These are phyloP conservation scores for Farysia itapuensis DNA, from an alignment of 1,284 basidiomycete genomes.

Conservation along the genomic window DNA sequence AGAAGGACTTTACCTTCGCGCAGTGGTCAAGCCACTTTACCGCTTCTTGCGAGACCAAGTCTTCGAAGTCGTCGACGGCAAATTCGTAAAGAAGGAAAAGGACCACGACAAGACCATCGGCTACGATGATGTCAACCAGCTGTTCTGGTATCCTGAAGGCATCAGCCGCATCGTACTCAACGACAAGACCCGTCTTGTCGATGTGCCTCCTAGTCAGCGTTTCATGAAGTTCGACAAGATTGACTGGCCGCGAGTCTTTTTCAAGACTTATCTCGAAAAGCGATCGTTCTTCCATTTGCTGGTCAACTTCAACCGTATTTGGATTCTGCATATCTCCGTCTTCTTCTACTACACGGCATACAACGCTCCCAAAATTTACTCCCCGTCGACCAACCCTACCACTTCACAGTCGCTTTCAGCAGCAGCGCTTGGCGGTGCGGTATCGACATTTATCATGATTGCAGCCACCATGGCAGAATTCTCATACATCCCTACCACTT, in stretches of 20 bases:
- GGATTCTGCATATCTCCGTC: slow-evolving; percentile 59
- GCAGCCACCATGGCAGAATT: slow-evolving; percentile 57
- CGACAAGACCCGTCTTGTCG: slow-evolving; percentile 73
- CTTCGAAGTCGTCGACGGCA: slow-evolving; percentile 93
- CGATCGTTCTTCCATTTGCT: slow-evolving; percentile 58
- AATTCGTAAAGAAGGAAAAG: slow-evolving; percentile 83
- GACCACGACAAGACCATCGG: slow-evolving; percentile 96
- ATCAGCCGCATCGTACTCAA: slow-evolving; percentile 85
- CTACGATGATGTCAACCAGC: slow-evolving; percentile 97
- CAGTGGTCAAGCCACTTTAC: slow-evolving; percentile 94
- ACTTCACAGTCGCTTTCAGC: slow-evolving; percentile 51
- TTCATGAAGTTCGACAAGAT: slow-evolving; percentile 61
- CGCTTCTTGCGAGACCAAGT: slow-evolving; percentile 96
- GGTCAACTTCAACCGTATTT: slow-evolving; percentile 60
- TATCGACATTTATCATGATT: slow-evolving; percentile 57
- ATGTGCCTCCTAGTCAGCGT: slow-evolving; percentile 57
- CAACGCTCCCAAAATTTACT: slow-evolving; percentile 86
- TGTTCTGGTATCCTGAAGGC: slow-evolving; percentile 99
- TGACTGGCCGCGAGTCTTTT: slow-evolving; percentile 58
- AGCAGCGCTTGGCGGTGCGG: slow-evolving; percentile 57
- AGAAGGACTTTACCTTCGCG: slow-evolving; percentile 87
- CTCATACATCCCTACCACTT: slow-evolving; percentile 57
- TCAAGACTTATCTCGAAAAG: slow-evolving; percentile 60
- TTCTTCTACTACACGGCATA: slow-evolving; percentile 64
- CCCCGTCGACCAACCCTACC: slow-evolving; percentile 62